A percentile compares a stretch with the other conserved stretches of the same genome.
Conservation (phyloP, 2,329 filamentous ascomycete species). For the Alternaria gaisen region DNA sequence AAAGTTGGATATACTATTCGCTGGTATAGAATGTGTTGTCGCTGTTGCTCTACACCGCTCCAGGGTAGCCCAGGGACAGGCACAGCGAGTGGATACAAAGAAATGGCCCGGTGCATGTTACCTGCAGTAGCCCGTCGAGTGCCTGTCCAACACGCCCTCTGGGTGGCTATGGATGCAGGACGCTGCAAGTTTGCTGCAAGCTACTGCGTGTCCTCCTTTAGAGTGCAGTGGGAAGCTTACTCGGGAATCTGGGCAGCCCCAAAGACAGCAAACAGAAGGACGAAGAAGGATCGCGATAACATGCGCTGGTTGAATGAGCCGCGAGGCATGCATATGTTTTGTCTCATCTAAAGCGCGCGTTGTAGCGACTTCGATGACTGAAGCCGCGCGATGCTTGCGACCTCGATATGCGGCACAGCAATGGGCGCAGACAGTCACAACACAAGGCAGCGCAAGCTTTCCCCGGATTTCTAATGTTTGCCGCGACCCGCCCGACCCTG, state of each 20-base stretch:
- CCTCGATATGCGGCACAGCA: too few relatives aligned
- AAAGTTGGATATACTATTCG: slow-evolving; percentile 31
- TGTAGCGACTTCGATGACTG: background rate
- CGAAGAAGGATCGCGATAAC: slow-evolving; percentile 3
- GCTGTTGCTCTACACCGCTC: slow-evolving; percentile 43
- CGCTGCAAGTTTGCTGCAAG: slow-evolving; percentile 29
- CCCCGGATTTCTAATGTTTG: slow-evolving; percentile 40
- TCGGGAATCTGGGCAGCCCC: slow-evolving; percentile 11
- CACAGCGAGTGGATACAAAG: slow-evolving; percentile 36
- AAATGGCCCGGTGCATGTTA: slow-evolving; percentile 30
- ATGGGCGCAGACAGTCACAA: too few relatives aligned
- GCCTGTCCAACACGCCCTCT: slow-evolving; percentile 31
- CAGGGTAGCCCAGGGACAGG: slow-evolving; percentile 35
- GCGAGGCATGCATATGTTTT: slow-evolving; percentile 27
- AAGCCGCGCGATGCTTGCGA: background rate
- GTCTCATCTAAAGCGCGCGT: slow-evolving; percentile 38
- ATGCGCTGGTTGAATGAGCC: slow-evolving; percentile 18
- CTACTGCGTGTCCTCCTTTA: slow-evolving; percentile 36
- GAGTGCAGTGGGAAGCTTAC: slow-evolving; percentile 13
- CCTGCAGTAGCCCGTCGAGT: slow-evolving; percentile 44
- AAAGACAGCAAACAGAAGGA: slow-evolving; percentile 37
- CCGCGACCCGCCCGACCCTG: slow-evolving; percentile 37
- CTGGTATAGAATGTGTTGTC: slow-evolving; percentile 37
- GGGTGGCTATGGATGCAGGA: slow-evolving; percentile 34
- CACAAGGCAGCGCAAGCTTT: slow-evolving; percentile 27